A percentile compares a stretch with the other conserved stretches of the same genome.
Conservation (phyloP, 2,329 filamentous ascomycete species). For the Zasmidium citrigriseum region DNA sequence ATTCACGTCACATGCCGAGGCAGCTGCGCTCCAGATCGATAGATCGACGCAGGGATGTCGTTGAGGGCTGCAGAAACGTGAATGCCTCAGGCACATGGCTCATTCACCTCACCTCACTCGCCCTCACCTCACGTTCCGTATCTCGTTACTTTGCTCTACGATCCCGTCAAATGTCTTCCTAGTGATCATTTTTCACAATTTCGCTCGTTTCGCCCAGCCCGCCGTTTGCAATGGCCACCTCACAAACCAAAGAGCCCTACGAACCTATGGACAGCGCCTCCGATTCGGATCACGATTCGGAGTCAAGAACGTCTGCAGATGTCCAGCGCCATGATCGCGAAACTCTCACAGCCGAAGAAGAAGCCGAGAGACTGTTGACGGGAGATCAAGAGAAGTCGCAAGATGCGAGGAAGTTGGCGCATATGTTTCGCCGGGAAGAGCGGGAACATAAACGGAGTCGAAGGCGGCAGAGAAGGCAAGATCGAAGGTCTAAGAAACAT, state of each 20-base stretch:
- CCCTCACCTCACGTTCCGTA: no score
- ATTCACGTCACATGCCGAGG: no score
- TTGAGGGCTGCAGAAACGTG: background rate
- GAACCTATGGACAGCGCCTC: background rate
- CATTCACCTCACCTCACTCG: background rate
- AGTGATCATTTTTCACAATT: background rate
- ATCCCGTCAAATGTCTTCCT: no score
- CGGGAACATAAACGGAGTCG: constrained; percentile 13
- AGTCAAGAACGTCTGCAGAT: constrained; percentile 25
- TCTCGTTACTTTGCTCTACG: no score
- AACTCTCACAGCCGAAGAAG: constrained; percentile 48
- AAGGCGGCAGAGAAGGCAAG: constrained; percentile 28
- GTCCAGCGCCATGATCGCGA: constrained; percentile 39
- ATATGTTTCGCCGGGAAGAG: constrained; percentile 13
- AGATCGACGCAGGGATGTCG: background rate
- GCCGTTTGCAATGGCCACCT: background rate
- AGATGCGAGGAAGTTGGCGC: background rate
- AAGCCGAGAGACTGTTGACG: constrained; percentile 45
- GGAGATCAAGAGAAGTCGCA: constrained; percentile 24
- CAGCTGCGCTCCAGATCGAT: no score
- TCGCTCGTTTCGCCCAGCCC: background rate
- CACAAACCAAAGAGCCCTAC: background rate
- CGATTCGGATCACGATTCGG: background rate
- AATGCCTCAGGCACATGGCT: background rate
- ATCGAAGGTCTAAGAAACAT: constrained; percentile 50